Base-by-base conservation (phyloP, 129 eudicot species). In the Arctium minus region DNA sequence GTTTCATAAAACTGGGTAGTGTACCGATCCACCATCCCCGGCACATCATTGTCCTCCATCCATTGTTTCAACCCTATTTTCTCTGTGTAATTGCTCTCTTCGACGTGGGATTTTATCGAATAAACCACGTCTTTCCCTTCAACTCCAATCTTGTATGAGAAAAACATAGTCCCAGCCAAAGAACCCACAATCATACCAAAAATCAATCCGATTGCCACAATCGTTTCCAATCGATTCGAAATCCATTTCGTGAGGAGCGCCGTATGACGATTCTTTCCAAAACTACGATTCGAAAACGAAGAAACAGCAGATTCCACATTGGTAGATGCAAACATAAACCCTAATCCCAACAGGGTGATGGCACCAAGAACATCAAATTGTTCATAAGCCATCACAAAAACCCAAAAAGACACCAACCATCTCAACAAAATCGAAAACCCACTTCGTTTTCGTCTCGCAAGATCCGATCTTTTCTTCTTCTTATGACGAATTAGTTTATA, bases 21-120 rank as follows among this genome's bases (percentile, higher is more conserved):
- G 77, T 96, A 96, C 83, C 33, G 86, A 79, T 92, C 98, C 75
- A 96, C 92, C 94, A 93, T 93, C 9, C 86, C 97, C 0, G 99
- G 94, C 40, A 96, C 94, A 81, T 93, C 91, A 77, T 96, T 96
- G 33, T 96, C 99, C 81, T 93, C 93, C 91, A 96, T 93, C 98
- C 98, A 93, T 84, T 90, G 75, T 76, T 89, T 92, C 68, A 96
- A 82, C 17, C 99, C 99, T 22, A 93, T 91, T 80, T 71, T 93
- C 85, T 96, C 97, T 0, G 99, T 91, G 32, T 91, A 91, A 86
- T 96, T 96, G 37, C 85, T 96, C 83, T 89, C 91, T 75, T 96
- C 88, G 10, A 96, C 98, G 22, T 87, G 99, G 0, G 93, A 56
- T 75, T 93, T 96, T 42, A 96, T 81, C 3, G 97, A 94, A 80